phyloP scores from a whole-genome alignment of 2,329 filamentous ascomycete species.

The Sclerotinia spermophila region DNA sequence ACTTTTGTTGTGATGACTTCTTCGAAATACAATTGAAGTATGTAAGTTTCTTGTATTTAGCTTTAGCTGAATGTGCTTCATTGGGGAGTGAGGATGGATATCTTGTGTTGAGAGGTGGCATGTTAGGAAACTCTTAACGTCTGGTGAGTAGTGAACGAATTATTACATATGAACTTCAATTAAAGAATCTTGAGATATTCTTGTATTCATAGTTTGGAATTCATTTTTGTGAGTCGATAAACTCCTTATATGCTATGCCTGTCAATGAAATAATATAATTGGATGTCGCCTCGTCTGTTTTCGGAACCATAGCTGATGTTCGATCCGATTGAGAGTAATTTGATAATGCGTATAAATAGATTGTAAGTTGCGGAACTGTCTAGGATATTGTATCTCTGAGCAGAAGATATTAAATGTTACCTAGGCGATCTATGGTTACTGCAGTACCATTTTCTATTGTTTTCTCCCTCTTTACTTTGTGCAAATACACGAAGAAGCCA shows the following conservation, averaged over 20 bases:
- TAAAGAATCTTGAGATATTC: neutral
- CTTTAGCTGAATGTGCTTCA: neutral
- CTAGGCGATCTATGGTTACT: neutral
- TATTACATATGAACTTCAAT: neutral
- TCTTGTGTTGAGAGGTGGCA: neutral
- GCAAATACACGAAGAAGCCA: neutral
- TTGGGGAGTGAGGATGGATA: neutral
- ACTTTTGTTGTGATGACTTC: neutral
- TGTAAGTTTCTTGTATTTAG: conserved; percentile 1
- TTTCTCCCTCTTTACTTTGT: neutral
- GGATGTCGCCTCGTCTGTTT: neutral
- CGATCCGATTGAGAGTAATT: neutral
- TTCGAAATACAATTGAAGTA: neutral
- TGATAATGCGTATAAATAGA: neutral
- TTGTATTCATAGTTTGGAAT: too few species aligned
- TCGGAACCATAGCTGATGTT: neutral
- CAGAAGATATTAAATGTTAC: neutral
- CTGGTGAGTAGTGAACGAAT: neutral
- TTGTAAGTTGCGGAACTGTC: neutral
- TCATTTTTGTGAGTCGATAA: neutral
- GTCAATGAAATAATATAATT: neutral
- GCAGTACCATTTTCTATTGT: neutral
- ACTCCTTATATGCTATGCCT: neutral
- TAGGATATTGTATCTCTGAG: neutral
- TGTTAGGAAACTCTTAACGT: neutral